Base-by-base conservation (phyloP, 208 protist genomes). In the Blastocrithidia nonstop region DNA sequence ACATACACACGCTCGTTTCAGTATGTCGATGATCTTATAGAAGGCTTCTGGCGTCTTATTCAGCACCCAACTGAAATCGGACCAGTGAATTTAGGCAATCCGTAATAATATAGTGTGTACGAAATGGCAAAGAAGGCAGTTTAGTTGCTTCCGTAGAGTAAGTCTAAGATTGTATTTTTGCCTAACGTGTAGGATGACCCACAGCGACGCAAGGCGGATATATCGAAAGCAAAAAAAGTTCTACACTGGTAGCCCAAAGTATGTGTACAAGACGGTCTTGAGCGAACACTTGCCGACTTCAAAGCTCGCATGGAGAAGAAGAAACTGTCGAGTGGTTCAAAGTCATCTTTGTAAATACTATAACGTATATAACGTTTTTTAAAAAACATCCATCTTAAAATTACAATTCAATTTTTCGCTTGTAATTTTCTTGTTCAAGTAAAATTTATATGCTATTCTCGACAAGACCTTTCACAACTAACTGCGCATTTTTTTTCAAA, bases 1-100 rank as follows among this genome's bases (percentile, higher is more conserved):
- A 44, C 71, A 33, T 78, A 95, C 44, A 96, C 93, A 3, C 69
- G 93, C 32, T 83, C 66, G 32, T 95, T 96, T 61, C 83, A 86
- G 52, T 93, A 82, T 54, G 62, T 82, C 16, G 57, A 68, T 38
- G 83, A 93, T 31, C 54, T 79, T 6, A 54, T 93, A 11, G 64
- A 74, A 33, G 79, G 64, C 7, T 51, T 88, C n/a, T 70, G 54
- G 27, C 51, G 41, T 8, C 40, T 84, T 11, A 47, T 73, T 31
- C 33, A 21, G 11, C 65, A 88, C 38, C 61, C 68, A 6, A 75
- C 54, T n/a, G 63, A 80, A 37, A 68, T 38, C 8, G 66, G 63
- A 2, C 79, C 79, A 19, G 21, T 85, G 11, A 88, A 88, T 46
- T 31, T 88, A 6, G 79, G 79, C 23, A 85, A 84, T 53, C 67